Base-by-base conservation (phyloP, 805 yeast genomes). In the Lipomyces sp. region DNA sequence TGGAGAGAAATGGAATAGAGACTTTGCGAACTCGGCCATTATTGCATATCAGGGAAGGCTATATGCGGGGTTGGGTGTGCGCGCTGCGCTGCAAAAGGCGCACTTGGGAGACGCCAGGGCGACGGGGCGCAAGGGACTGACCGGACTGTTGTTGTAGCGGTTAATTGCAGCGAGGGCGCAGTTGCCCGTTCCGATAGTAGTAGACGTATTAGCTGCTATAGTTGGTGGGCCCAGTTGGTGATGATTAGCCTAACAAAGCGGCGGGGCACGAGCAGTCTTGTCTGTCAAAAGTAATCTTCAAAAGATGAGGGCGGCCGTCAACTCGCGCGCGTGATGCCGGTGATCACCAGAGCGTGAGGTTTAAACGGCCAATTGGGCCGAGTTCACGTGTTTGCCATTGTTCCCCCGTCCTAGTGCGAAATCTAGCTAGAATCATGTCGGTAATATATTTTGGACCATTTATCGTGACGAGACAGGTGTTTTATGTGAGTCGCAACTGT, bases 391-490 rank as follows among this genome's bases (percentile, higher is more conserved):
- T 24, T 24, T 24, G 1, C 1, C 24, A 24, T 24, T 24, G 24
- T 24, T 24, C 24, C 24, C 24, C 24, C 24, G 24, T 24, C 24
- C 24, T 24, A 24, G 24, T 24, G 24, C 24, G 24, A 24, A 24
- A 24, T 1, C 24, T 24, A 24, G 24, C 24, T 24, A 24, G 24
- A 24, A 53, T 33, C 29, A 71, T 65, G 70, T 53, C 64, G 6
- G 11, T 32, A 30, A 69, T 71, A 51, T 54, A 71, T 39, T 73
- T 73, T 56, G 75, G 75, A 11, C 59, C 63, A 42, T 73, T 72
- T 57, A 64, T 62, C 33, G 75, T 73, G 32, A 69, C 73, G 7
- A 53, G 58, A 33, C 75, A 73, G 64, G 75, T 73, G 39, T 73
- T 73, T 51, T 73, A 73, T 54, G 73, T 66, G 45, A 42, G 48